These are phyloP conservation scores for Circinella minor DNA, from an alignment of 371 early-diverging fungal species.

Conservation along the genomic window DNA sequence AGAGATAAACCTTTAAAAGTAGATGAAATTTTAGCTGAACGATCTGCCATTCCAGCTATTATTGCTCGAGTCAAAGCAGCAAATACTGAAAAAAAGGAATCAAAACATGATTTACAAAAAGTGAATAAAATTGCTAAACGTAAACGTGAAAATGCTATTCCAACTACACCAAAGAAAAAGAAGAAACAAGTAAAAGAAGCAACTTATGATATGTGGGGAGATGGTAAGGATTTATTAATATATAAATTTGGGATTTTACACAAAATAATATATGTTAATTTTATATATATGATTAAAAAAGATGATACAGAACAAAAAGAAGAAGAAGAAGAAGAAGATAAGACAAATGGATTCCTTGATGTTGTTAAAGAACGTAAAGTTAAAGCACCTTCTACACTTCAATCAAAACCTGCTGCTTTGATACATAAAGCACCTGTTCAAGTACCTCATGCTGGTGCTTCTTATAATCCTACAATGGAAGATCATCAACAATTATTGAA, in stretches of 20 bases:
- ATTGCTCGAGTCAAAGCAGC: slow-evolving; percentile 26
- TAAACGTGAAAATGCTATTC: slow-evolving; percentile 19
- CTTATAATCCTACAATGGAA: slow-evolving; percentile 85
- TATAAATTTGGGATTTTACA: neutral
- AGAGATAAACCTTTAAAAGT: slow-evolving; percentile 68
- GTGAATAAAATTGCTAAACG: slow-evolving; percentile 33
- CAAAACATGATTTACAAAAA: slow-evolving; percentile 29
- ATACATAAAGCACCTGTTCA: slow-evolving; percentile 70
- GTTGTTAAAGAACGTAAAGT: slow-evolving; percentile 31
- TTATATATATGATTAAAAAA: neutral
- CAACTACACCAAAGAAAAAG: slow-evolving; percentile 29
- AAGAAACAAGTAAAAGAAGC: slow-evolving; percentile 18
- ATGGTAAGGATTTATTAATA: slow-evolving; percentile 10
- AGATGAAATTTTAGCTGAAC: slow-evolving; percentile 79
- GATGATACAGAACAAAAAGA: neutral
- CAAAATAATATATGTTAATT: no score
- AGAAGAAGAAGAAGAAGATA: slow-evolving; percentile 13
- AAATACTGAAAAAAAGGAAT: slow-evolving; percentile 27
- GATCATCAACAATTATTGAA: slow-evolving; percentile 73
- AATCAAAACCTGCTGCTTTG: slow-evolving; percentile 48
- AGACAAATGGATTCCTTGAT: slow-evolving; percentile 22
- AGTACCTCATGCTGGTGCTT: slow-evolving; percentile 84
- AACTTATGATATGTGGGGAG: slow-evolving; percentile 63
- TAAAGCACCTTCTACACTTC: slow-evolving; percentile 59
- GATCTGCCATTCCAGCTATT: slow-evolving; percentile 64